Percentiles rank a stretch among this genome's conserved stretches.
phyloP scores from a whole-genome alignment of 441 rosid species.

The Breynia disticha region DNA sequence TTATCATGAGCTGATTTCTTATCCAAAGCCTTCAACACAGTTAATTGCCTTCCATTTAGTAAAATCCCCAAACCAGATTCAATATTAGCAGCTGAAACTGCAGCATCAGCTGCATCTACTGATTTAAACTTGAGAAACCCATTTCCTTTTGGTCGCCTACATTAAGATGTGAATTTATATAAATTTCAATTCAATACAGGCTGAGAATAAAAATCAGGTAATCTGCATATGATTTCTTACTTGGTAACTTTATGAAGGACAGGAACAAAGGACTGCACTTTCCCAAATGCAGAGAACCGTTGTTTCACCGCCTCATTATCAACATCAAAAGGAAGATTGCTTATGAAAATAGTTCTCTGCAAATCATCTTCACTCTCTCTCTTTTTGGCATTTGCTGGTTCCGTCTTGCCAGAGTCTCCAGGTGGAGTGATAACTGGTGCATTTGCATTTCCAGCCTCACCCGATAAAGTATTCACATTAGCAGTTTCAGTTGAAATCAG shows the following conservation, averaged over 20 bases:
- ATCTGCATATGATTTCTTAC: constrained; percentile 33
- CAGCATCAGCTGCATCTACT: constrained; percentile 58
- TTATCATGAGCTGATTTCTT: constrained; percentile 70
- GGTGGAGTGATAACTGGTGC: constrained; percentile 26
- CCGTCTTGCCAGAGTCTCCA: constrained; percentile 28
- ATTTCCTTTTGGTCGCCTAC: constrained; percentile 86
- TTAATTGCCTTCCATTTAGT: constrained; percentile 72
- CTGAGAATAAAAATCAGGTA: background rate
- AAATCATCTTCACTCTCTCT: constrained; percentile 46
- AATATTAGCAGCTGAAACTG: constrained; percentile 57
- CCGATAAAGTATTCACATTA: constrained; percentile 21
- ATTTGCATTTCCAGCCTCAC: constrained; percentile 18
- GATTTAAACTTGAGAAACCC: constrained; percentile 85
- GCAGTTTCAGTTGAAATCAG: constrained; percentile 21
- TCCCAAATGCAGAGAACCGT: constrained; percentile 65
- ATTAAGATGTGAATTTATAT: constrained; percentile 15
- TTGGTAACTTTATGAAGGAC: constrained; percentile 86
- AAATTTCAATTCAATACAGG: constrained; percentile 6
- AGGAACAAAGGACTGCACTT: constrained; percentile 59
- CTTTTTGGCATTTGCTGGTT: constrained; percentile 25
- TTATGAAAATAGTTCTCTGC: constrained; percentile 61
- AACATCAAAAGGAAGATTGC: constrained; percentile 76
- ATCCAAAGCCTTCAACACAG: constrained; percentile 68
- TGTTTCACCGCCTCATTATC: constrained; percentile 63
- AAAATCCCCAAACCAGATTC: constrained; percentile 65